Evolutionary conservation across 768 basidiomycete species (phyloP), one percentile per base, ranked within the genome.

Genomic region (Naganishia vaughanmartiniae): DNA sequence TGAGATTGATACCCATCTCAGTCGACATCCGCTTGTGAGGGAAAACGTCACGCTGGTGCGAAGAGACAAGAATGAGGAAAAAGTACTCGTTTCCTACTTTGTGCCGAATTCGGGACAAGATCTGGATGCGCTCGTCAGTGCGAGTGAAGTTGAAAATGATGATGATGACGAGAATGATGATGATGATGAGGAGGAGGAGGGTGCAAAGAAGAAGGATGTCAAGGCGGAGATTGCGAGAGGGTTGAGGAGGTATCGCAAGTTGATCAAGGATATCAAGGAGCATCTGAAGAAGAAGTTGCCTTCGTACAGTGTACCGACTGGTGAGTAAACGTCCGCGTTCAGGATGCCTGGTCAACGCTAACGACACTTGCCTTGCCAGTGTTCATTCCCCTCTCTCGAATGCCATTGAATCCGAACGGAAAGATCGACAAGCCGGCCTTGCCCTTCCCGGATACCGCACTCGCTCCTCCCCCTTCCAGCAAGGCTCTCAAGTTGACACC

Each of bases 341-440:
- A 4, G 1, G 39, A 7, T 24, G 30, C n/a, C 19, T 14, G 9
- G 19, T 28, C 21, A 54, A 24, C 1, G 36, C 54, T 65, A 42
- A 51, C 28, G 11, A 24, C 48, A 4, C 14, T 24, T 34, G 14
- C 42, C 34, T 51, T 26, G 48, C 14, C 78, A 91, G 95, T 98
- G 28, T 94, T 97, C 73, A 92, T 99, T 34, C 96, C 96, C 0
- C 86, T 99, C 31, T 86, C 86, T 63, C 89, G 93, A 67, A 95
- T 99, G 91, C 96, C 96, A 24, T 86, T 99, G 63, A 99, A 97
- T 76, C 96, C 96, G 9, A 99, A 98, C 79, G 96, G 96, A 72
- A 99, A 99, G 83, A 89, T 99, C 80, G 96, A 99, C 84, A 99
- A 98, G 79, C 95, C 96, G 0, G 91, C 92, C 0, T 87, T 99